Percentiles rank a stretch among this genome's conserved stretches.
phyloP scores from a whole-genome alignment of 1,284 basidiomycete genomes.

The Leccinum colubrinum region DNA sequence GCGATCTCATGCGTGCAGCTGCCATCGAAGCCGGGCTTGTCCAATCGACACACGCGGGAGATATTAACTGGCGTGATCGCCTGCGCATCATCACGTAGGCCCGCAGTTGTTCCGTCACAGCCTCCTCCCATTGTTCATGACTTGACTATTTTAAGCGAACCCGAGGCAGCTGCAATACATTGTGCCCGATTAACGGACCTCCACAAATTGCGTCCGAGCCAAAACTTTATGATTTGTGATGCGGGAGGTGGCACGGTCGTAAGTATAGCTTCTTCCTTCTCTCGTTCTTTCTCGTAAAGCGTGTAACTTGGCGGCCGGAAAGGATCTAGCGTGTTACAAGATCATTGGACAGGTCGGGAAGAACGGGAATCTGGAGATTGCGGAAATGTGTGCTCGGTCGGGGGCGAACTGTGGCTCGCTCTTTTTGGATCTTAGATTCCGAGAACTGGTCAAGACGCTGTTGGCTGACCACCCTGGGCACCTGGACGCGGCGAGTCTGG shows the following conservation, averaged over 20 bases:
- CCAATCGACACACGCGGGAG: conserved; percentile 65
- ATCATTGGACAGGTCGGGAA: conserved; percentile 74
- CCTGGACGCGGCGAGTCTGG: conserved; percentile 71
- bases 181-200: conserved; percentile 76
- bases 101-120: conserved; percentile 1
- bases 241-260: conserved; percentile 80
- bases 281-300: background rate
- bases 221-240: conserved; percentile 80
- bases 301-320: conserved; percentile 15
- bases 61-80: conserved; percentile 72
- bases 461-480: conserved; percentile 76
- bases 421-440: conserved; percentile 80
- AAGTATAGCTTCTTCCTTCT: conserved; percentile 25
- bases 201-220: conserved; percentile 70
- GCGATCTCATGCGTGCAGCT: conserved; percentile 78
- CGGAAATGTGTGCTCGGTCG: conserved; percentile 79
- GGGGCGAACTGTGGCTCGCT: conserved; percentile 81
- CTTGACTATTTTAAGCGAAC: conserved; percentile 47
- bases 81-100: conserved; percentile 72
- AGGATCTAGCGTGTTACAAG: conserved; percentile 75
- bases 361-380: conserved; percentile 74
- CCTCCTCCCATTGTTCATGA: conserved; percentile 3
- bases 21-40: conserved; percentile 78
- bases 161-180: conserved; percentile 83
- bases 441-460: conserved; percentile 68